Evolutionary conservation across 108 stramenopile genomes (phyloP).

Genomic region (Epithemia pelagica): DNA sequence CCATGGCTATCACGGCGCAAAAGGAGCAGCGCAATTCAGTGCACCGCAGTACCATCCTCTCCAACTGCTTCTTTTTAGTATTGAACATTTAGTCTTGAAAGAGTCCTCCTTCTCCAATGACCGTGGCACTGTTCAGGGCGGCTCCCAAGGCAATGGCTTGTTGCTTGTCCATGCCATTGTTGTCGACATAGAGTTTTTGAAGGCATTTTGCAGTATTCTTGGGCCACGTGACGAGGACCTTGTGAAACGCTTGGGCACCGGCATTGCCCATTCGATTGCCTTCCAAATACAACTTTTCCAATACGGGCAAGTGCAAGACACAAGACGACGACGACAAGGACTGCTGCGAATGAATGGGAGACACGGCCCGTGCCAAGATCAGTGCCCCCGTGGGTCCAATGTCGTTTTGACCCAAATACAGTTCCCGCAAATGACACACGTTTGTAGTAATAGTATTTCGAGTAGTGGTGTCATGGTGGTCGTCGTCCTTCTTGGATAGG

Average conservation of each 20-base stretch:
- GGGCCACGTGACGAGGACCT: constrained; percentile 1
- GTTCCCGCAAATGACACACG: constrained; percentile 8
- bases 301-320: neutral
- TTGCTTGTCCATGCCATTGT: constrained; percentile 36
- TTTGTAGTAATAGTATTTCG: constrained; percentile 12
- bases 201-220: neutral
- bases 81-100: neutral
- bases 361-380: constrained; percentile 17
- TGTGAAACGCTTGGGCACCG: constrained; percentile 24
- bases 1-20: too few relatives aligned
- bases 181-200: constrained; percentile 23
- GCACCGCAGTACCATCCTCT: too few relatives aligned
- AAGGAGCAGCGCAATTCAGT: constrained; percentile 11
- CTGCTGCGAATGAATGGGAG: neutral
- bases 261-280: constrained; percentile 30
- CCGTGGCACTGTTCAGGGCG: constrained; percentile 9
- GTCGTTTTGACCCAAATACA: constrained; percentile 17
- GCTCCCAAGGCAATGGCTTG: constrained; percentile 14
- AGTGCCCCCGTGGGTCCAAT: constrained; percentile 29
- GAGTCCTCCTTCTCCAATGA: constrained; percentile 16
- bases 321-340: neutral
- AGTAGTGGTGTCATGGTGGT: too few relatives aligned
- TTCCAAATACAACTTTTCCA: constrained; percentile 27
- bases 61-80: neutral
- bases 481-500: too few relatives aligned